phyloP scores from a whole-genome alignment of 352 stramenopile genomes.

The Globisporangium paroecandrum region DNA sequence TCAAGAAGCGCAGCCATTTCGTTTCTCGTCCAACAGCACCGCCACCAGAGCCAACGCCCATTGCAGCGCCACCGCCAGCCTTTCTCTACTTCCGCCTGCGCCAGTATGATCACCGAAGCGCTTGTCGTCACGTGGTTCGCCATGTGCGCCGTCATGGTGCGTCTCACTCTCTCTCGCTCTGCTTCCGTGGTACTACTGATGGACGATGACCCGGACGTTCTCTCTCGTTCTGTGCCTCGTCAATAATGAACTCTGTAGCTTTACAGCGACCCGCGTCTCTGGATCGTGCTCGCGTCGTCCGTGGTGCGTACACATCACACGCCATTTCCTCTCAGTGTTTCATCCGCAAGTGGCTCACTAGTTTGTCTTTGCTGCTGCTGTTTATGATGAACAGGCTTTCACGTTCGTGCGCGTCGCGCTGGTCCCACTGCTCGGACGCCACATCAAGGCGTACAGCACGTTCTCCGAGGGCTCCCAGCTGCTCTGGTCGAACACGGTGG shows the following conservation, averaged over 20 bases:
- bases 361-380: neutral
- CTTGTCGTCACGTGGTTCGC: conserved; percentile 57
- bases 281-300: conserved; percentile 61
- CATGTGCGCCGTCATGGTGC: conserved; percentile 64
- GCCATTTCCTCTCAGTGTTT: neutral
- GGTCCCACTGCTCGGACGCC: conserved; percentile 31
- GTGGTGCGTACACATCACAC: conserved; percentile 27
- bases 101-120: conserved; percentile 47
- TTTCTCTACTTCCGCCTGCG: neutral
- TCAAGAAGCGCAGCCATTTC: conserved; percentile 7
- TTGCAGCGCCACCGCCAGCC: neutral
- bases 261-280: conserved; percentile 53
- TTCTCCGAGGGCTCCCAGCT: conserved; percentile 45
- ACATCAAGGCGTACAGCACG: conserved; percentile 42
- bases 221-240: neutral
- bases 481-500: conserved; percentile 71
- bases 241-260: conserved; percentile 26
- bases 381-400: conserved; percentile 33
- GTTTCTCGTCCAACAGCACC: neutral
- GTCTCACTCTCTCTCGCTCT: neutral
- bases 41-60: neutral
- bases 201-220: conserved; percentile 3
- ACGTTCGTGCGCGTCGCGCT: conserved; percentile 37
- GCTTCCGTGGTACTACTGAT: neutral
- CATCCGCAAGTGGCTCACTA: neutral